These are phyloP conservation scores for Bonnemaisonia californica DNA, from an alignment of 31 red algal species.

Conservation along the genomic window DNA sequence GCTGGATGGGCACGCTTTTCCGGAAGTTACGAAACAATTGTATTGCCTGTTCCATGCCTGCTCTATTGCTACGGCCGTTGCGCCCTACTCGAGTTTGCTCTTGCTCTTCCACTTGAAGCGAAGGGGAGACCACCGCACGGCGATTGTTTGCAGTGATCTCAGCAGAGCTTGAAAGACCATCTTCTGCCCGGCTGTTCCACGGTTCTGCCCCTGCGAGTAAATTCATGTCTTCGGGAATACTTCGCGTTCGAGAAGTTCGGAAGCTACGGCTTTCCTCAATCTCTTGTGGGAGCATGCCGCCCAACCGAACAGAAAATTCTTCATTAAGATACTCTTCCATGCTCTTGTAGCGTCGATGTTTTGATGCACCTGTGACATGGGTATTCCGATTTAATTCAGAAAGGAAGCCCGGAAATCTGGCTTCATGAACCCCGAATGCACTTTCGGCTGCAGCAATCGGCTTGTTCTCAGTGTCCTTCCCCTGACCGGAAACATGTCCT, in stretches of 20 bases:
- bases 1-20: slow-evolving; percentile 45
- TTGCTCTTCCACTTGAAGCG: slow-evolving; percentile 3
- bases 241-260: neutral
- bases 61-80: slow-evolving; percentile 9
- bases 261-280: neutral
- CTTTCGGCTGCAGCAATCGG: neutral
- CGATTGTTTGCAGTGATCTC: neutral
- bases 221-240: neutral
- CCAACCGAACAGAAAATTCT: neutral
- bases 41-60: slow-evolving; percentile 19
- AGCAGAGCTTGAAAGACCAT: neutral
- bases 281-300: neutral
- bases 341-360: slow-evolving; percentile 31
- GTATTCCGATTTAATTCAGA: neutral
- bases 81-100: neutral
- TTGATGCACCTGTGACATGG: neutral
- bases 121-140: neutral
- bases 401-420: neutral
- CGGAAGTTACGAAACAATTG: slow-evolving; percentile 45
- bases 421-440: neutral
- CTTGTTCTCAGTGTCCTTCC: neutral
- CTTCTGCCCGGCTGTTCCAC: neutral
- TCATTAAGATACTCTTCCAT: slow-evolving; percentile 27
- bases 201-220: neutral
- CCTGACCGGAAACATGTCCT: neutral